Evolutionary conservation across 106 monocot genomes (phyloP).

Genomic region (Alisma plantagoaquatica): DNA sequence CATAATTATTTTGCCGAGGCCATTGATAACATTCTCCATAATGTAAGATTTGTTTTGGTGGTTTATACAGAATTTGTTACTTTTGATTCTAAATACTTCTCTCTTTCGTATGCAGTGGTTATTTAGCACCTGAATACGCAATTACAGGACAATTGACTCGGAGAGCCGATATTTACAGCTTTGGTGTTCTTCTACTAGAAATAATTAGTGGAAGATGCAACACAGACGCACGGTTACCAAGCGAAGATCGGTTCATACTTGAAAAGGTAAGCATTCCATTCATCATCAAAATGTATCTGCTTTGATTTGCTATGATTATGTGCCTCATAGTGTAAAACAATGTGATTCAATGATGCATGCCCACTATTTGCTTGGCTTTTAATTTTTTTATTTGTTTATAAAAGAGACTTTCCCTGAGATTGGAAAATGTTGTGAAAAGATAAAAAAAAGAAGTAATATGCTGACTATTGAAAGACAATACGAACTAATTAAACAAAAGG

Average conservation of each 20-base stretch:
- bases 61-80: no score
- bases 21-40: no score
- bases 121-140: conserved; percentile 34
- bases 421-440: no score
- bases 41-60: no score
- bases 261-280: conserved; percentile 15
- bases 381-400: not conserved
- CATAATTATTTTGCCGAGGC: no score
- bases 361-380: not conserved
- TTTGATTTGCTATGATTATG: not conserved
- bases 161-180: conserved; percentile 30
- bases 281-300: not conserved
- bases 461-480: no score
- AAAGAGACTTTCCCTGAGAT: no score
- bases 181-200: conserved; percentile 31
- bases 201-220: conserved; percentile 28
- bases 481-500: no score
- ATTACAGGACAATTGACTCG: conserved; percentile 19
- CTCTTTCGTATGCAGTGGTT: conserved; percentile 11
- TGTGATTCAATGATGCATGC: no score
- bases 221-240: conserved; percentile 11
- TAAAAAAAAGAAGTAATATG: not conserved
- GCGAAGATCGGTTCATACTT: conserved; percentile 15
- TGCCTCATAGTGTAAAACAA: no score
- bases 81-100: not conserved